phyloP scores from a whole-genome alignment of 805 yeast genomes.

The Torulaspora delbrueckii region DNA sequence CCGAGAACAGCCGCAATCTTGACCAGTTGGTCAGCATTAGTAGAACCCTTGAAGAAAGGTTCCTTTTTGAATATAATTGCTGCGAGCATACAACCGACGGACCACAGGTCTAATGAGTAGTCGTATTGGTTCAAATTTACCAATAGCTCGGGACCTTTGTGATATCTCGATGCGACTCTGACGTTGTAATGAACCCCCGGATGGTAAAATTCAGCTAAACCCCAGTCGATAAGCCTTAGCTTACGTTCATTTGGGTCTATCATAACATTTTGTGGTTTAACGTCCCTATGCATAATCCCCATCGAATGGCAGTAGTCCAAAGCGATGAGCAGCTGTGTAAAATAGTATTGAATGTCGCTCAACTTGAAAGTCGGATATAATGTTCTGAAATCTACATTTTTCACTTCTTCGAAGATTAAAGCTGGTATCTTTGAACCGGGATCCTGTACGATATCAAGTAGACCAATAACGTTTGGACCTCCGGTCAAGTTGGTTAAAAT shows the following conservation, averaged over 20 bases:
- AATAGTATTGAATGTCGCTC: constrained; percentile 73
- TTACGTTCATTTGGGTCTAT: constrained; percentile 65
- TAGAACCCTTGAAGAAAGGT: constrained; percentile 88
- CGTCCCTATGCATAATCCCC: constrained; percentile 95
- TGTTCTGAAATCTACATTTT: constrained; percentile 81
- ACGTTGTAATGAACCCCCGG: constrained; percentile 86
- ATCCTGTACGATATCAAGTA: constrained; percentile 84
- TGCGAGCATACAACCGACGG: constrained; percentile 87
- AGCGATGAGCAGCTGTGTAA: constrained; percentile 75
- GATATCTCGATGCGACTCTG: constrained; percentile 86
- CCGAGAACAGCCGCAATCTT: constrained; percentile 87
- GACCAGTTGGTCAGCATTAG: constrained; percentile 86
- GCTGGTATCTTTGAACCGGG: constrained; percentile 83
- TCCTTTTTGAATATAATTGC: constrained; percentile 83
- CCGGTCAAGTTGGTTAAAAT: constrained; percentile 78
- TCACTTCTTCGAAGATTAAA: constrained; percentile 75
- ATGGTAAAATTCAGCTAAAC: constrained; percentile 88
- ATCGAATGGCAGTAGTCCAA: constrained; percentile 85
- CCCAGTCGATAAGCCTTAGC: constrained; percentile 87
- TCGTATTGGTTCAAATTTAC: constrained; percentile 81
- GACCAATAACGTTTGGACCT: constrained; percentile 74
- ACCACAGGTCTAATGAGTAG: constrained; percentile 86
- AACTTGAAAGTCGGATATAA: constrained; percentile 76
- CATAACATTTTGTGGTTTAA: constrained; percentile 91
- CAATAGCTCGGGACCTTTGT: constrained; percentile 86